These are phyloP conservation scores for Colletotrichum tropicale DNA, from an alignment of 2,329 filamentous ascomycete species.

Conservation along the genomic window DNA sequence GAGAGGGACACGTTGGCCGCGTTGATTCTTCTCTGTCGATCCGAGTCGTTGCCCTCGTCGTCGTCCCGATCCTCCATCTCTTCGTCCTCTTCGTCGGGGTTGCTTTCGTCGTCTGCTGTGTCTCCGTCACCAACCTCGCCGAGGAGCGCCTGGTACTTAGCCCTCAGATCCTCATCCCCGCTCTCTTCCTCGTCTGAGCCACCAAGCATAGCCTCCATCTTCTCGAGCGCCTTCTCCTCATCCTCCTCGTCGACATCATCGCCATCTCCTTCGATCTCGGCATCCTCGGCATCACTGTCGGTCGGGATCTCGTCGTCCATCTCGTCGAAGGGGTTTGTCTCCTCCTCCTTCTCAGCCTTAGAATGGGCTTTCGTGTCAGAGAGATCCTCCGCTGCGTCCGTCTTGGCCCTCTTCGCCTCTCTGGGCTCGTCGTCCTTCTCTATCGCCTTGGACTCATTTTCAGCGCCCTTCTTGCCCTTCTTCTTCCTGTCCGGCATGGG, in stretches of 20 bases:
- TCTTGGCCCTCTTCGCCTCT: slow-evolving; percentile 30
- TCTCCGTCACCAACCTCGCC: slow-evolving; percentile 46
- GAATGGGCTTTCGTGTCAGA: slow-evolving; percentile 25
- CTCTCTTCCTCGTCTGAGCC: slow-evolving; percentile 46
- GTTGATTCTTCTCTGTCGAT: slow-evolving; percentile 27
- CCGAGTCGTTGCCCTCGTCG: slow-evolving; percentile 22
- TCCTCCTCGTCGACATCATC: slow-evolving; percentile 29
- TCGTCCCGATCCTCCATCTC: slow-evolving; percentile 35
- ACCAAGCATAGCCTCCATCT: slow-evolving; percentile 51
- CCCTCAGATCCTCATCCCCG: slow-evolving; percentile 38
- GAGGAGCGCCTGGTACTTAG: slow-evolving; percentile 51
- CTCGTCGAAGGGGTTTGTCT: slow-evolving; percentile 27
- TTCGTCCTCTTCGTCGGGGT: slow-evolving; percentile 27
- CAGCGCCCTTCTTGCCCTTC: slow-evolving; percentile 35
- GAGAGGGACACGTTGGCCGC: slow-evolving; percentile 28
- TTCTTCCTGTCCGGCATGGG: slow-evolving; percentile 49
- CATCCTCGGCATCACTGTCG: slow-evolving; percentile 12
- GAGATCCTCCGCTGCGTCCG: slow-evolving; percentile 24
- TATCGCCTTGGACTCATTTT: slow-evolving; percentile 33
- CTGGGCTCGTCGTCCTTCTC: slow-evolving; percentile 33
- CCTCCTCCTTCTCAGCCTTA: slow-evolving; percentile 33
- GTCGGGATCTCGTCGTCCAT: slow-evolving; percentile 22
- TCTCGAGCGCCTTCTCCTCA: slow-evolving; percentile 42
- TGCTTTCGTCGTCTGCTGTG: slow-evolving; percentile 35
- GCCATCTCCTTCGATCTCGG: slow-evolving; percentile 31